Evolutionary conservation across 805 yeast species (phyloP), one percentile per base, ranked within the genome.

Genomic region (Barnettozyma pratensis): DNA sequence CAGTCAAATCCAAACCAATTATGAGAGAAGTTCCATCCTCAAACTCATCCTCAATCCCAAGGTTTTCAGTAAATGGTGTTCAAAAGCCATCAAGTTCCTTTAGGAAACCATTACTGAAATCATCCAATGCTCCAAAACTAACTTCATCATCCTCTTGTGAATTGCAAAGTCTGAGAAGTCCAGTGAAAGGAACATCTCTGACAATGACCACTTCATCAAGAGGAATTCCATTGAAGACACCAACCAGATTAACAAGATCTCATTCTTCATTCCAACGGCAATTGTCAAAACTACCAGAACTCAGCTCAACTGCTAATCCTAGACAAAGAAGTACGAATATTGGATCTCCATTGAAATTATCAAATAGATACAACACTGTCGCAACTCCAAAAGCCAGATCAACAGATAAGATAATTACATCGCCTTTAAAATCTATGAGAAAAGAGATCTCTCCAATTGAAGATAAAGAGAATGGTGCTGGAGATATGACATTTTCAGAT

Each of bases 341-440:
- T 35, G 46, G 50, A 12, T 51, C 56, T 4, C 62, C 63, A 5
- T 40, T 58, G 41, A 56, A 43, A 44, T 29, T 49, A 5, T 51
- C 54, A 4, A 38, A 49, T 6, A 46, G 38, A 8, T 49, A 53
- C 8, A 59, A 56, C 31, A 27, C 41, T 44, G 11, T 48, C 49
- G 7, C 39, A 41, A 29, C 52, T 37, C 11, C 39, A n/a, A 38
- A 31, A 7, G 39, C 26, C 38, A 45, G 47, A 26, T 11, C 27
- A 2, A 51, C 46, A n/a, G 46, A 38, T 4, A 58, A 48, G 34
- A 50, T 61, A 8, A 44, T 48, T 7, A 61, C 65, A 1, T 61
- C 64, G 2, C 65, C 65, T 1, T 57, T 61, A 45, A 60, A 55
- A 35, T 59, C 64, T 2, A 34, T 61, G 12, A 25, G 48, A 28